Evolutionary conservation across 2,329 filamentous ascomycete species (phyloP).

Genomic region (Monilinia polystroma): DNA sequence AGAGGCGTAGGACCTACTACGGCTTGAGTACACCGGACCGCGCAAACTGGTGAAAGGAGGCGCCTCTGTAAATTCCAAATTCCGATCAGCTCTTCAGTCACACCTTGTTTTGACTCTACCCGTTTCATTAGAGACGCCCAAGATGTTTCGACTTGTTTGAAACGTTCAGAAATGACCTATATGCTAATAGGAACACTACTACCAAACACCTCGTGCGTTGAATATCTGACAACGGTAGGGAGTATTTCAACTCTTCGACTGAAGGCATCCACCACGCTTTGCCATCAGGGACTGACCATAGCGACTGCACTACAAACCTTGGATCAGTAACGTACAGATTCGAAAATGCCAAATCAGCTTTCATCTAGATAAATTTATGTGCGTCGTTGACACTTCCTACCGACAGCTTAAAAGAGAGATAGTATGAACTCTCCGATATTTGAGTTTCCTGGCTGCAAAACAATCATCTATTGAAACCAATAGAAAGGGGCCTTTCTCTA

Average conservation of each 20-base stretch:
- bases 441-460: not conserved
- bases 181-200: not conserved
- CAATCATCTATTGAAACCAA: not conserved
- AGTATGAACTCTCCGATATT: not conserved
- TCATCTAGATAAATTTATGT: not conserved
- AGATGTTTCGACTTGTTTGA: constrained; percentile 3
- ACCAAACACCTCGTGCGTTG: too few relatives aligned
- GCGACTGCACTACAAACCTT: not conserved
- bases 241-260: not conserved
- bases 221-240: not conserved
- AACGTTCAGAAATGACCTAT: not conserved
- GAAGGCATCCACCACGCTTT: not conserved
- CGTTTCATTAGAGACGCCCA: not conserved
- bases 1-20: not conserved
- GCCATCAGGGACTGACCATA: not conserved
- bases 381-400: constrained; percentile 14
- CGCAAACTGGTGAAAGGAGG: not conserved
- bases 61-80: not conserved
- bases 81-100: not conserved
- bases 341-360: not conserved
- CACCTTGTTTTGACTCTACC: not conserved
- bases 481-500: not conserved
- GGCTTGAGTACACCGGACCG: not conserved
- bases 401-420: not conserved
- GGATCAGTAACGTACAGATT: not conserved